phyloP scores from a whole-genome alignment of 306 rosid species.

The Coriaria nepalensis region DNA sequence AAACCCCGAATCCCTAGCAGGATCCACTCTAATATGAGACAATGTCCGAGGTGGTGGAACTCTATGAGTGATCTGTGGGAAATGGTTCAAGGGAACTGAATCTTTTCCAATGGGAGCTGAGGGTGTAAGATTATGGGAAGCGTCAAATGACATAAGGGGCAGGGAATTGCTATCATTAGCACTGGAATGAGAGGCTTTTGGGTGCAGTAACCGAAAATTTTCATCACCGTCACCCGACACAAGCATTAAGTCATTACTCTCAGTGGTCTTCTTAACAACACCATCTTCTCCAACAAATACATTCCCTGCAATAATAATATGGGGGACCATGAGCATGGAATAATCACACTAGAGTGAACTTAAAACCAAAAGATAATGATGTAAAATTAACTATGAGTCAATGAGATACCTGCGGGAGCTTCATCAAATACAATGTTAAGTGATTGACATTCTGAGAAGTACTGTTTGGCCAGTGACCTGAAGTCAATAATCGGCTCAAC shows the following conservation, averaged over 20 bases:
- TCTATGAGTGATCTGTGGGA: slow-evolving; percentile 35
- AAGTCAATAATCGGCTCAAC: slow-evolving; percentile 69
- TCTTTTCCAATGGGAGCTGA: slow-evolving; percentile 31
- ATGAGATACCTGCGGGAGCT: slow-evolving; percentile 54
- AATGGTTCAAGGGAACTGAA: slow-evolving; percentile 29
- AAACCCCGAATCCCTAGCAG: slow-evolving; percentile 33
- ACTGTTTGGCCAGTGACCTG: slow-evolving; percentile 87
- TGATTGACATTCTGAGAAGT: slow-evolving; percentile 63
- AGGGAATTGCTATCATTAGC: slow-evolving; percentile 36
- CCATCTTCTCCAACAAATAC: slow-evolving; percentile 27
- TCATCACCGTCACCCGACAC: slow-evolving; percentile 33
- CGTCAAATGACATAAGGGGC: slow-evolving; percentile 24
- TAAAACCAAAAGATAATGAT: too few species aligned
- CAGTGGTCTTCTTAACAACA: slow-evolving; percentile 36
- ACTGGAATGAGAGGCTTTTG: slow-evolving; percentile 28
- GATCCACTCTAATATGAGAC: slow-evolving; percentile 34
- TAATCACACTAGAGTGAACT: slow-evolving; percentile 7
- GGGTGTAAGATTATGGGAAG: slow-evolving; percentile 32
- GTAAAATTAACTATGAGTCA: too few species aligned
- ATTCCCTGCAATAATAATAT: slow-evolving; percentile 22
- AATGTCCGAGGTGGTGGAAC: slow-evolving; percentile 18
- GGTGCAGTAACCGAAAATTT: slow-evolving; percentile 21
- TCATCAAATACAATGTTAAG: slow-evolving; percentile 80
- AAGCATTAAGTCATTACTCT: slow-evolving; percentile 29
- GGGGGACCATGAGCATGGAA: slow-evolving; percentile 2